Conservation (phyloP, 306 rosid genomes). For the Vigna unguiculata region DNA sequence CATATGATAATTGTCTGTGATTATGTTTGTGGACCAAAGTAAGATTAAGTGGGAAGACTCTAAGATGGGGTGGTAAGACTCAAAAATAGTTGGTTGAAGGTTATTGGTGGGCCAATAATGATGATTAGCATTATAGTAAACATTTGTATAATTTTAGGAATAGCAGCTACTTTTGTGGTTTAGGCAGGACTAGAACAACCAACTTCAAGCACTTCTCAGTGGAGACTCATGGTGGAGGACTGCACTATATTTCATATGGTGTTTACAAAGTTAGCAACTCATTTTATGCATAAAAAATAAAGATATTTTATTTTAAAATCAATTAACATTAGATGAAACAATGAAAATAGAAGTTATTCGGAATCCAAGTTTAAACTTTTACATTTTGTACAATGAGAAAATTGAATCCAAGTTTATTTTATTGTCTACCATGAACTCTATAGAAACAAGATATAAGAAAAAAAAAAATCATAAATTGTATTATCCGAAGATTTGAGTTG, state of each 20-base stretch:
- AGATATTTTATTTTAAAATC: background rate
- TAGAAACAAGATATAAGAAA: too few species aligned
- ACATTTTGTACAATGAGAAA: too few species aligned
- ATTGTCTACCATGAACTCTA: too few species aligned
- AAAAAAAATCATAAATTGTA: too few species aligned
- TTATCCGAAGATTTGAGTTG: too few species aligned
- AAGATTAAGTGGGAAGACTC: conserved; percentile 31
- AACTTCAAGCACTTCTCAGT: conserved; percentile 32
- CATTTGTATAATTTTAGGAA: conserved; percentile 1
- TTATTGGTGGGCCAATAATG: conserved; percentile 34
- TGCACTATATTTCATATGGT: background rate
- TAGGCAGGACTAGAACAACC: conserved; percentile 40
- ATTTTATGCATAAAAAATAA: background rate
- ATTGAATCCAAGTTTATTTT: too few species aligned
- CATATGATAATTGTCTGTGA: conserved; percentile 17
- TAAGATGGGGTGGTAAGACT: conserved; percentile 38
- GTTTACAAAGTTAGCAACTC: background rate
- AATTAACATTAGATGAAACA: too few species aligned
- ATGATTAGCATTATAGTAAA: conserved; percentile 30
- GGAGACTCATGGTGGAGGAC: conserved; percentile 38
- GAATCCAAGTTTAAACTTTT: too few species aligned
- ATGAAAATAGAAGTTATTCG: too few species aligned
- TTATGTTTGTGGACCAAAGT: conserved; percentile 41
- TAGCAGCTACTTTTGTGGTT: conserved; percentile 40
- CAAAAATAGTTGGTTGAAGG: conserved; percentile 29